Conservation (phyloP, 2,329 filamentous ascomycete genomes). For the Sphaceloma murrayae region DNA sequence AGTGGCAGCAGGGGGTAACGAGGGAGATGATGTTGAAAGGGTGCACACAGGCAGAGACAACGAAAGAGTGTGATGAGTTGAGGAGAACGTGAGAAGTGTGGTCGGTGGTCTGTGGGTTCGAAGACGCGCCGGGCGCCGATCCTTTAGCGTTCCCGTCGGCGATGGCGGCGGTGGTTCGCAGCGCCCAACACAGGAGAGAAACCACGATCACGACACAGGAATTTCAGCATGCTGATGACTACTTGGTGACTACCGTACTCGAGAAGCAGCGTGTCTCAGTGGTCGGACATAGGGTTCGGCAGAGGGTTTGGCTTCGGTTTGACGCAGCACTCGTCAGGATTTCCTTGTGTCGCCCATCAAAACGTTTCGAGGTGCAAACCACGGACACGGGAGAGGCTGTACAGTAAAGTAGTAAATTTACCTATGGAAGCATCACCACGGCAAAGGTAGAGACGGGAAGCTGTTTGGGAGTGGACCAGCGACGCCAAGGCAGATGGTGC, state of each 20-base stretch:
- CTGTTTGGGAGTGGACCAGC: background rate
- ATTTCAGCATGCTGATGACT: too few relatives aligned
- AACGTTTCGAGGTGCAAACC: background rate
- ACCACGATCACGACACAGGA: too few relatives aligned
- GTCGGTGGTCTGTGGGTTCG: too few relatives aligned
- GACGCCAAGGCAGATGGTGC: background rate
- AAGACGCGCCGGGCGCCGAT: too few relatives aligned
- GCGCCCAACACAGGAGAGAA: too few relatives aligned
- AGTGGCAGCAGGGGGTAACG: background rate
- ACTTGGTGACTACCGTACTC: too few relatives aligned
- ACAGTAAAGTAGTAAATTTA: too few relatives aligned
- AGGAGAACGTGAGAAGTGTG: background rate
- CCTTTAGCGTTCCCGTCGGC: too few relatives aligned
- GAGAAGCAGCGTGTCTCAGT: conserved; percentile 9
- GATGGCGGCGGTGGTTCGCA: too few relatives aligned
- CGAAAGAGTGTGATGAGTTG: background rate
- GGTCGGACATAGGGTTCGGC: conserved; percentile 7
- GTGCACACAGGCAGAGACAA: background rate
- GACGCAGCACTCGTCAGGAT: too few relatives aligned
- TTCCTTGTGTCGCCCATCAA: background rate
- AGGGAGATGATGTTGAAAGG: background rate
- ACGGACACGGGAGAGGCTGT: background rate
- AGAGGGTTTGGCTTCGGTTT: conserved; percentile 1
- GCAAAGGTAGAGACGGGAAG: too few relatives aligned
- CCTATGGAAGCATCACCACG: background rate